Evolutionary conservation across 345 rosid genomes (phyloP), one percentile per base, ranked within the genome.

Genomic region (Moricandia arvensis): DNA sequence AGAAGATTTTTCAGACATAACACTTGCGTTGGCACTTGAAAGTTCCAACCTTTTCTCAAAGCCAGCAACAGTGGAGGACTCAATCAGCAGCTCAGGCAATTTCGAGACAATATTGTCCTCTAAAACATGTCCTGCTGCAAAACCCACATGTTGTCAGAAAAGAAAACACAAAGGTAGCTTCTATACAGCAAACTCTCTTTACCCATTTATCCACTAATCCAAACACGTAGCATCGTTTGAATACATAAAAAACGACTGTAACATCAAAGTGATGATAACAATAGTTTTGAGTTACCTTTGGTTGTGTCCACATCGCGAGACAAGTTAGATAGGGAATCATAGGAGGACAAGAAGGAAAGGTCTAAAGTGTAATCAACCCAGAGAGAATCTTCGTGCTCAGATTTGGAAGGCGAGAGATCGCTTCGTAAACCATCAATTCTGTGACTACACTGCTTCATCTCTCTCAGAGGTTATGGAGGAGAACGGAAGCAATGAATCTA

Each of bases 1-100:
- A 37, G 68, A 74, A 31, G 81, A 66, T 62, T 63, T 62, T 57
- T 72, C 80, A 72, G 80, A 67, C 31, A 33, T 7, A 10, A 49
- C 54, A 59, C 30, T 34, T 37, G 43, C 54, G 24, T 58, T 45
- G 58, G 68, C 68, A 76, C 59, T 75, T 37, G 62, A 69, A n/a
- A 33, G 2, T 59, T 80, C 71, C 69, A 68, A 17, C 60, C 69
- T 5, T 30, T 7, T 67, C 11, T 68, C 74, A 69, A 49, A 66
- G 24, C 31, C 60, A 69, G 31, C 51, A 78, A 41, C 63, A 30
- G 57, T 26, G 4, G 70, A 49, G 29, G 68, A 31, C 33, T 66
- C 54, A 63, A 69, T 67, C 37, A 45, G 71, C 21, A 68, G 59
- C 69, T 76, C 68, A 29, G 72, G 60, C 38, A 59, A 69, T 63